Conservation (phyloP, 176 grass and related monocot species). For the Carex myosuroides region DNA sequence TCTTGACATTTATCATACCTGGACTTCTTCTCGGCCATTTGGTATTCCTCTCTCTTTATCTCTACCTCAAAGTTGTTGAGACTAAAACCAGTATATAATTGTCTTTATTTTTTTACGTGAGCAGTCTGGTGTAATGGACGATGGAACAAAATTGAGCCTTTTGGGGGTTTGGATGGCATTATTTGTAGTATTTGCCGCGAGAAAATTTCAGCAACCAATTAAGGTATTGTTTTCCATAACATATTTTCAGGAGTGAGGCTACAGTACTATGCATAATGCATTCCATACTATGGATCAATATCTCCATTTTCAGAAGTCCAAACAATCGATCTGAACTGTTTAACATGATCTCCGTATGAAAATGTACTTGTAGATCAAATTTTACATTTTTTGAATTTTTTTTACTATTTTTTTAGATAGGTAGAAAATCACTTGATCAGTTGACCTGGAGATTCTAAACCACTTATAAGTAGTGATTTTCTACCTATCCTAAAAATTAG, state of each 20-base stretch:
- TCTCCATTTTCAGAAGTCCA: no score
- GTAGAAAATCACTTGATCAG: no score
- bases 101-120: not conserved
- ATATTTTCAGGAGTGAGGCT: not conserved
- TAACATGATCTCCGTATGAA: no score
- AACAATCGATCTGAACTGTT: no score
- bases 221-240: slow-evolving; percentile 39
- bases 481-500: no score
- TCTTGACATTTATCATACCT: slow-evolving; percentile 88
- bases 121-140: slow-evolving; percentile 69
- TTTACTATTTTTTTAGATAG: no score
- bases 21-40: slow-evolving; percentile 86
- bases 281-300: no score
- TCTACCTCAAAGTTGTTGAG: not conserved
- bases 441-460: no score
- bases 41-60: slow-evolving; percentile 28
- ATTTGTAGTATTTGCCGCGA: slow-evolving; percentile 57
- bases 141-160: slow-evolving; percentile 46
- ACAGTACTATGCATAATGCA: no score
- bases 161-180: slow-evolving; percentile 75
- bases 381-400: no score
- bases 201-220: slow-evolving; percentile 93
- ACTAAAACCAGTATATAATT: not conserved
- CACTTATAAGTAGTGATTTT: no score
- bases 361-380: no score